A percentile compares a stretch with the other conserved stretches of the same genome.
These are phyloP conservation scores for Termitomyces sp. DNA, from an alignment of 768 basidiomycete species.

Conservation along the genomic window DNA sequence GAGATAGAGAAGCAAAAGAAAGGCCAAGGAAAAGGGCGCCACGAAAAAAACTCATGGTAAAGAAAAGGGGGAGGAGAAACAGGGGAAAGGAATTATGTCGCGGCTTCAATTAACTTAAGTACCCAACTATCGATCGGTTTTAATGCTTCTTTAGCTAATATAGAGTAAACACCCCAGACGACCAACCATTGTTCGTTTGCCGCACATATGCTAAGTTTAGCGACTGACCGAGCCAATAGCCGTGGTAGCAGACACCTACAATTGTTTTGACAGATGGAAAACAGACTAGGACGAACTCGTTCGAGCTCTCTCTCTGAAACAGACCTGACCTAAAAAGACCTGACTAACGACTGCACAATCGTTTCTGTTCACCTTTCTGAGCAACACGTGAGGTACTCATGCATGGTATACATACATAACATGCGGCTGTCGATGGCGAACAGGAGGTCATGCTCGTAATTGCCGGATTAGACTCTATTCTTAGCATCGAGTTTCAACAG, in stretches of 20 bases:
- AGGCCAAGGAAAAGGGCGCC: slow-evolving; percentile 19
- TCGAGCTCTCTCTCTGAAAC: too few species aligned
- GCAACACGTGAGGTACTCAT: slow-evolving; percentile 2
- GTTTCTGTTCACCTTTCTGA: background rate
- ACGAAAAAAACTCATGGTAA: slow-evolving; percentile 10
- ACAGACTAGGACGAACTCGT: background rate
- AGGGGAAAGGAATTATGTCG: background rate
- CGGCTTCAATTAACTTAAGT: background rate
- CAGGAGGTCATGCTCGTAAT: background rate
- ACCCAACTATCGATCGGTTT: slow-evolving; percentile 8
- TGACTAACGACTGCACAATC: background rate
- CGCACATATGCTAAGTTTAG: background rate
- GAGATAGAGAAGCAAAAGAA: slow-evolving; percentile 23
- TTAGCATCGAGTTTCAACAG: too few species aligned
- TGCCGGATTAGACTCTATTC: background rate
- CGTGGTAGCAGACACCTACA: background rate
- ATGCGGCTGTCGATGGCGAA: slow-evolving; percentile 2
- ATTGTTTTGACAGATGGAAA: background rate
- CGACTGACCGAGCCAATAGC: background rate
- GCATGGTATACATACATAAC: background rate
- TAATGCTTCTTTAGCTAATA: slow-evolving; percentile 16
- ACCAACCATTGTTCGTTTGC: slow-evolving; percentile 7
- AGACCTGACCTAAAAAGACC: background rate
- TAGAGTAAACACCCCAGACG: slow-evolving; percentile 7
- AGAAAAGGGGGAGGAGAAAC: slow-evolving; percentile 3